phyloP scores from a whole-genome alignment of 768 basidiomycete genomes.

The Krasilnikovozyma curviuscula region DNA sequence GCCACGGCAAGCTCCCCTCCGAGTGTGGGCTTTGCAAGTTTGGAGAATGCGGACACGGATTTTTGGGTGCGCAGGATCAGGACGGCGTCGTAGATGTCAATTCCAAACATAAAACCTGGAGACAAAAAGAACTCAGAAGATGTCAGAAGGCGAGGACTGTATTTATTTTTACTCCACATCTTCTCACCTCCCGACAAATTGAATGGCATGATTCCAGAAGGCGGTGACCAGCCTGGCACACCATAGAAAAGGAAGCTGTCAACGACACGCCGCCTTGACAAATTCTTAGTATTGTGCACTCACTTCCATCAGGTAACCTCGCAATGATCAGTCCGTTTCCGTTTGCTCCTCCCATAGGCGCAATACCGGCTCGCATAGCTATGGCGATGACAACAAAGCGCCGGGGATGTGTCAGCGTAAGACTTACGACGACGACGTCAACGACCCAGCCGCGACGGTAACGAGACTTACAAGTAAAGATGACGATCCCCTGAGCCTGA shows the following conservation, averaged over 20 bases:
- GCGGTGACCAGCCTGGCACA: conserved; percentile 28
- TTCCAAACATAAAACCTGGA: conserved; percentile 13
- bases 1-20: conserved; percentile 24
- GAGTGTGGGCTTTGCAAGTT: too few species aligned
- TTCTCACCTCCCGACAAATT: too few species aligned
- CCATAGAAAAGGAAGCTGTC: too few species aligned
- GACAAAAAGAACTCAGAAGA: not conserved
- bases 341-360: conserved; percentile 26
- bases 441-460: too few species aligned
- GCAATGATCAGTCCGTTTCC: conserved; percentile 26
- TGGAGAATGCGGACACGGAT: conserved; percentile 23
- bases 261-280: too few species aligned
- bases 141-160: too few species aligned
- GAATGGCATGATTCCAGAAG: conserved; percentile 23
- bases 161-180: too few species aligned
- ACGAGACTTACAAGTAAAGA: too few species aligned
- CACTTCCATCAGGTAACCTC: conserved; percentile 24
- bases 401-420: too few species aligned
- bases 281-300: too few species aligned
- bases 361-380: conserved; percentile 22
- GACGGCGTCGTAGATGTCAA: conserved; percentile 27
- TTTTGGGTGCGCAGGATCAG: conserved; percentile 24
- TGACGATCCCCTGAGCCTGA: too few species aligned
- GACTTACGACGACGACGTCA: too few species aligned
- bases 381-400: conserved; percentile 27